Base-by-base conservation (phyloP, 148 eudicot species). In the Vaccinium myrtillus region DNA sequence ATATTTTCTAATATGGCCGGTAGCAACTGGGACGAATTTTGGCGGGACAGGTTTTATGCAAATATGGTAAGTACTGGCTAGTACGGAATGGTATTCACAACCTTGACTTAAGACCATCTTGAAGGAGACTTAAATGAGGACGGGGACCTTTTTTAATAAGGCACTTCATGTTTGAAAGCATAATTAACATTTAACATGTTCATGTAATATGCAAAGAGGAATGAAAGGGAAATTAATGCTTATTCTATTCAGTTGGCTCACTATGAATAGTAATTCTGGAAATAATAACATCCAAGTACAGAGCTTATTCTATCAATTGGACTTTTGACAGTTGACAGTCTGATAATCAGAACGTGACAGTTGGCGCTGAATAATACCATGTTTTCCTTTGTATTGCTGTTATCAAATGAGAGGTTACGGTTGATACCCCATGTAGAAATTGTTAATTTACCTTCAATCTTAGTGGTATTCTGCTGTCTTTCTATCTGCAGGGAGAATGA, bases 401-500 rank as follows among this genome's bases (percentile, higher is more conserved):
- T 39, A 36, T 73, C 77, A 36, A 16, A 73, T 36, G 77, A 39
- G 39, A 39, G 8, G 18, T 39, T 36, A 39, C 12, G 77, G 50
- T 39, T 32, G 6, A 27, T 25, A 18, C 11, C 63, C 30, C 21
- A 16, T 15, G 63, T 51, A 53, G 46, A 53, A 78, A 27, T 30
- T 56, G 48, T 79, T 55, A 32, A 32, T 13, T 55, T 56, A 9
- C 8, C 49, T 79, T 79, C 67, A 8, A 27, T 30, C 49, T 36
- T 39, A 16, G 54, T 79, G 49, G 56, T 43, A 32, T 75, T 75
- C 2, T n/a, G n/a, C 11, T 76, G 27, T 83, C 55, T 36, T 79
- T 21, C 25, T 15, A 77, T 71, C 55, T 73, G 13, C 87, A 82
- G 84, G 32, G 58, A 39, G 32, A 25, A 82, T 86, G 84, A 21